Base-by-base conservation (phyloP, 2,329 filamentous ascomycete genomes). In the Colletotrichum tropicicola region DNA sequence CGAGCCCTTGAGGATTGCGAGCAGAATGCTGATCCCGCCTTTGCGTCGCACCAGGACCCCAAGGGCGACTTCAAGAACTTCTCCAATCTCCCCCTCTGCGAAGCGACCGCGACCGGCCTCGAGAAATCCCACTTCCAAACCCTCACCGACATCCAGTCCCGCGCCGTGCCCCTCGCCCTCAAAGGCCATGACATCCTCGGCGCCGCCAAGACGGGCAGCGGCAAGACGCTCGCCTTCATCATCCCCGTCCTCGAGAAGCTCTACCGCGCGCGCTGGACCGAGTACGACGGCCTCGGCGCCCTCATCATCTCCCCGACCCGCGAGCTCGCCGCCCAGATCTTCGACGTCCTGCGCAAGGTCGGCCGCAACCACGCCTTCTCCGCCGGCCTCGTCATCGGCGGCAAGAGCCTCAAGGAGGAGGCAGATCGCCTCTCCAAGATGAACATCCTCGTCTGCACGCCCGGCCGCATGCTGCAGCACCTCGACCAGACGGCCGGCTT, bases 391-490 rank as follows among this genome's bases (percentile, higher is more conserved):
- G 89, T 99, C 9, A 98, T 98, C 71, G 96, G 96, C 41, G 96
- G 96, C 41, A 97, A 97, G 84, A 94, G 87, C 75, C 75, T 98
- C 72, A 90, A 92, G 73, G 94, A 98, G 72, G 89, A 99, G 79
- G 89, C 92, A 23, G 92, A 97, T 71, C 87, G 94, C 32, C 76
- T 99, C 65, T 88, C 89, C 3, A 88, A 93, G 68, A 98, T 99
- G 95, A 99, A 98, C 75, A 98, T 99, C 49, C 81, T 99, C 25
- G 93, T 99, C 9, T 97, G 94, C 73, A 99, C 96, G 1, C 96
- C 96, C 0, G 96, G 96, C 2, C 89, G 96, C 35, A 97, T 99
- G 86, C 81, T 98, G 70, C 96, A 99, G 78, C 96, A 99, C 77
- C 83, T 99, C 73, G 95, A 97, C 73, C 94, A 98, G 81, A 98